Evolutionary conservation across 129 eudicot genomes (phyloP).

Genomic region (Arctium lappa): DNA sequence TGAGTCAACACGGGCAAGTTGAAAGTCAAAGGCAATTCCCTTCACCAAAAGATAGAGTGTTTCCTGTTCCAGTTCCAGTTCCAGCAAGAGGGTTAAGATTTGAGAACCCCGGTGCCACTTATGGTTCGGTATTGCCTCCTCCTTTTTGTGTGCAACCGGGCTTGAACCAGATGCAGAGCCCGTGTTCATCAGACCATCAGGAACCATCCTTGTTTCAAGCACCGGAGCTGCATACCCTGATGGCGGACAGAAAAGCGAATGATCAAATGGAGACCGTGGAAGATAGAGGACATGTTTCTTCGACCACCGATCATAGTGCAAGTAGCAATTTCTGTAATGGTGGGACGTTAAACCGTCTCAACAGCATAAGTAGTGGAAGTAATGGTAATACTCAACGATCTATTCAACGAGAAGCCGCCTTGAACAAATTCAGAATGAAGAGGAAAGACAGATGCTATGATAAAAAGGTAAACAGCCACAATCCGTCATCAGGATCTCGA

Average conservation of each 20-base stretch:
- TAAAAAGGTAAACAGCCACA: conserved; percentile 59
- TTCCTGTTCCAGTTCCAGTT: conserved; percentile 54
- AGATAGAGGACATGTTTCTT: conserved; percentile 30
- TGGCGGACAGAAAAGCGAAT: conserved; percentile 25
- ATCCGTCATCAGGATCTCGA: not conserved
- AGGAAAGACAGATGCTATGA: conserved; percentile 92
- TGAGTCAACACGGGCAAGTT: conserved; percentile 35
- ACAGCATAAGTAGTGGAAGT: conserved; percentile 42
- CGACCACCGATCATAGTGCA: conserved; percentile 51
- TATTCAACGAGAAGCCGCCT: conserved; percentile 68
- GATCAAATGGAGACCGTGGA: conserved; percentile 39
- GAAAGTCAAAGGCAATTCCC: conserved; percentile 37
- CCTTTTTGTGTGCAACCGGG: conserved; percentile 40
- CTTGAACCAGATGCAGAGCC: conserved; percentile 39
- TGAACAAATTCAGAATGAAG: conserved; percentile 74
- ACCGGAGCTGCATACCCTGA: conserved; percentile 22
- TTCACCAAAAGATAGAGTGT: conserved; percentile 37
- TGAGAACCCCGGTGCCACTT: conserved; percentile 30
- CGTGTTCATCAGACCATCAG: conserved; percentile 38
- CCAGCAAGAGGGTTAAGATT: conserved; percentile 50
- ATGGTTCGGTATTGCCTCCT: conserved; percentile 49
- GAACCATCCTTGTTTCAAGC: conserved; percentile 37
- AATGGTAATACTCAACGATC: conserved; percentile 48
- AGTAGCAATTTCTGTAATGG: conserved; percentile 57
- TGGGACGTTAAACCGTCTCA: conserved; percentile 33